Evolutionary conservation across 2,329 filamentous ascomycete genomes (phyloP), one percentile per base, ranked within the genome.

Genomic region (Leptographium radiaticola): DNA sequence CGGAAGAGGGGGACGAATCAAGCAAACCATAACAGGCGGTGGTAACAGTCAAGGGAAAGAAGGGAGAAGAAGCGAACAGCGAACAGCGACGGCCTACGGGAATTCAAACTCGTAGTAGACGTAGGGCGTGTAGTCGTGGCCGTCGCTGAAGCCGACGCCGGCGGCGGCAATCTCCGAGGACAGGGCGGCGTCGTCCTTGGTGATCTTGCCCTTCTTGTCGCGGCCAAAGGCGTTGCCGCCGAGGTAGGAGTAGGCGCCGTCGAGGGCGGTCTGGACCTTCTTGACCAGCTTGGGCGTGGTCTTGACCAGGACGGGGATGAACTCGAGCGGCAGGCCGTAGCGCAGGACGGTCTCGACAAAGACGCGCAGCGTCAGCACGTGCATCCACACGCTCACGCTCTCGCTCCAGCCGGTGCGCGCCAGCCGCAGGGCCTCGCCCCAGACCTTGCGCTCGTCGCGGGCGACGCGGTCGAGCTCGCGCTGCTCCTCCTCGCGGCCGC

Each of bases 281-380:
- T 89, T 86, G 6, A 81, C 80, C 42, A 82, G 73, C 72, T 96
- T 97, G n/a, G 83, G 67, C 46, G 83, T 89, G 47, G 89, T 89
- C 89, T 88, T 84, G 58, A 97, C 74, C 60, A 96, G 71, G 16
- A 84, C 88, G 61, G 85, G 87, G 49, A 95, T 84, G 68, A 91
- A 98, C 62, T 94, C 87, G 59, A 96, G 71, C 49, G 93, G 93
- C 62, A 98, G 70, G 33, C 93, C 93, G 65, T 98, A 98, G 60
- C 93, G 82, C 65, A 98, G 74, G n/a, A 98, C 93, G 6, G 90
- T 95, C 76, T 98, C 93, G 20, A 98, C 93, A 69, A 97, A 98
- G 20, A 97, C 90, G 53, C 93, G 77, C 63, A 98, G 71, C 8
- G 90, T 87, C 64, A 97, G 75, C 33, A 95, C 86, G 66, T 98